These are phyloP conservation scores for Cairneyella variabilis DNA, from an alignment of 495 filamentous ascomycete species.

Conservation along the genomic window DNA sequence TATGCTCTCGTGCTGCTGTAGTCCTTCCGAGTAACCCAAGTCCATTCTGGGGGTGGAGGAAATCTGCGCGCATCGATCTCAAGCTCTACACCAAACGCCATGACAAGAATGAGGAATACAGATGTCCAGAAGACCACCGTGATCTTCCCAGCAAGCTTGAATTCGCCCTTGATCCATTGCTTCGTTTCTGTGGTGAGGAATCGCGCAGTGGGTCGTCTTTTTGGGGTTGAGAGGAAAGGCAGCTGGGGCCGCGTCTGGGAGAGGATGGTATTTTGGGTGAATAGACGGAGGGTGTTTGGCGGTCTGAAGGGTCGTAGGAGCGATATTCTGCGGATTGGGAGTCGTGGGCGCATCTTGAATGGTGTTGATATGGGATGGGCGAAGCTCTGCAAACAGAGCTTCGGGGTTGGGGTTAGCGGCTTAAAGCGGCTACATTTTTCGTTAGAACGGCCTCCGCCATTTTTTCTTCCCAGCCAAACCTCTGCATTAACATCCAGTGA, in stretches of 20 bases:
- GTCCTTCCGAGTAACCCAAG: slow-evolving; percentile 53
- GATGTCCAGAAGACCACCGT: slow-evolving; percentile 52
- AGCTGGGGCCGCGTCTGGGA: slow-evolving; percentile 61
- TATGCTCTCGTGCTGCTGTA: slow-evolving; percentile 56
- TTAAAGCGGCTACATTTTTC: too few relatives aligned
- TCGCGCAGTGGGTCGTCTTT: slow-evolving; percentile 56
- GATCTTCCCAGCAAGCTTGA: slow-evolving; percentile 58
- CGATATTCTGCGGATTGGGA: slow-evolving; percentile 21
- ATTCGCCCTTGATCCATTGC: slow-evolving; percentile 59
- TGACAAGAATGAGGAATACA: slow-evolving; percentile 45
- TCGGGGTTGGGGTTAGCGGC: too few relatives aligned
- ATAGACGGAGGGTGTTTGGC: slow-evolving; percentile 17
- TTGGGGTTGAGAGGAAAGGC: slow-evolving; percentile 60
- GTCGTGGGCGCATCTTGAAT: slow-evolving; percentile 19
- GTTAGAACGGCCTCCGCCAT: too few relatives aligned
- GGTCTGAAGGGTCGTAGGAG: slow-evolving; percentile 20
- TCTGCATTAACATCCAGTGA: too few relatives aligned
- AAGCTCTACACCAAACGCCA: slow-evolving; percentile 56
- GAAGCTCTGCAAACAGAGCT: too few relatives aligned
- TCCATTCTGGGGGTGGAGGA: slow-evolving; percentile 75
- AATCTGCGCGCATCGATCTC: slow-evolving; percentile 69
- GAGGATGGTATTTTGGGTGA: slow-evolving; percentile 19
- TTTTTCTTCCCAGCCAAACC: too few relatives aligned
- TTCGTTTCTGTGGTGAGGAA: slow-evolving; percentile 74
- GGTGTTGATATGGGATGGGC: too few relatives aligned